Base-by-base conservation (phyloP, 2,329 filamentous ascomycete genomes). In the Exophiala dermatitidis region DNA sequence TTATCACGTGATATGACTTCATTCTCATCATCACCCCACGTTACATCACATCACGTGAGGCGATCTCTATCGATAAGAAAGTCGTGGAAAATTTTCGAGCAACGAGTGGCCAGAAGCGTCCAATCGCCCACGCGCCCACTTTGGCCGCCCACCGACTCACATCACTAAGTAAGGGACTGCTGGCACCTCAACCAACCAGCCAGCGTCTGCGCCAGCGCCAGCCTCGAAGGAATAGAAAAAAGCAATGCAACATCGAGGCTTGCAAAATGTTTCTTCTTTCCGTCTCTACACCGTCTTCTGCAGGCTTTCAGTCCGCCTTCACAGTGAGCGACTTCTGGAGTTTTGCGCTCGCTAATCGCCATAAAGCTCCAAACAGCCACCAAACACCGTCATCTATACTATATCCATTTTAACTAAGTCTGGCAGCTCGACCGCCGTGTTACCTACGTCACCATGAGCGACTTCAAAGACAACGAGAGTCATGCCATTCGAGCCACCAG, bases 241-340 rank as follows among this genome's bases (percentile, higher is more conserved):
- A 26, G 4, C 38, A 32, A 45, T 57, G 54, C 54, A 51, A 54
- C 54, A 38, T 57, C 38, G 37, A 31, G 33, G 32, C 33, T 47
- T 48, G 40, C 41, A 48, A 48, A 48, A 52, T 44, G 45, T 46
- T 33, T 34, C 31, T 44, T 46, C 40, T 40, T 38, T 51, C 41
- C 52, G 33, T 37, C 42, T 44, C 45, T 32, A 40, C 43, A 42
- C 42, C 40, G 29, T n/a, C 33, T 45, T 36, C 30, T 32, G 4
- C 41, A 53, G 50, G 46, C 48, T 42, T 19, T 33, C 32, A 8
- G 12, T 36, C n/a, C 37, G 46, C 36, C 50, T 49, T 66, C 61
- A 66, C 60, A 48, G 67, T 71, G 74, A 75, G 75, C 76, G 77
- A 79, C 76, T 79, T 79, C 69, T 63, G 72, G 73, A 74, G 76